Conservation (phyloP, 495 filamentous ascomycete species). For the Podospora didyma region DNA sequence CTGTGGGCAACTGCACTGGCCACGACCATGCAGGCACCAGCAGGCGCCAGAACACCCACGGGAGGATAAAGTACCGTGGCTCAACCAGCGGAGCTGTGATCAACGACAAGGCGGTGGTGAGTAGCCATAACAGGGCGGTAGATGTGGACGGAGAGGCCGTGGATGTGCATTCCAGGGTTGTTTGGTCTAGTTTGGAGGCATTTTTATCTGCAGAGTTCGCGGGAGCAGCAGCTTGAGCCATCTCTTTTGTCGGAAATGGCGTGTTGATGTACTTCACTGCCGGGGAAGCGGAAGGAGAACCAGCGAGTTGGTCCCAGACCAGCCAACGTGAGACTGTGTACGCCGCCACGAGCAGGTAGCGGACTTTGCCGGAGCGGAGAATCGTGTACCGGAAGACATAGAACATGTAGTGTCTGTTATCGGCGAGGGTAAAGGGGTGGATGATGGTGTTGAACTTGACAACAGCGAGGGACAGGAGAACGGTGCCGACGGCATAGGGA, state of each 20-base stretch:
- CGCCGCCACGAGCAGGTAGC: slow-evolving; percentile 60
- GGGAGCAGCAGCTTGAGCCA: not conserved
- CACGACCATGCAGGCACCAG: slow-evolving; percentile 55
- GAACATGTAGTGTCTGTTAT: slow-evolving; percentile 96
- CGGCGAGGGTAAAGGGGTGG: slow-evolving; percentile 92
- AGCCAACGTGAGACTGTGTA: slow-evolving; percentile 57
- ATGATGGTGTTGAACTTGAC: slow-evolving; percentile 86
- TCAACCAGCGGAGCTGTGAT: slow-evolving; percentile 89
- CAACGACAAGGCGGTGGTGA: slow-evolving; percentile 69
- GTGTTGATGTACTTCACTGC: not conserved
- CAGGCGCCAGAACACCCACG: slow-evolving; percentile 91
- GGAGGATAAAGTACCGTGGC: slow-evolving; percentile 89
- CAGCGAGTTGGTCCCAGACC: slow-evolving; percentile 47
- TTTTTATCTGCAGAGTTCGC: not conserved
- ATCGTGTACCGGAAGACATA: slow-evolving; percentile 89
- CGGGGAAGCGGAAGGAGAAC: not conserved
- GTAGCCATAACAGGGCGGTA: slow-evolving; percentile 60
- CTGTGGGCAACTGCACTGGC: not conserved
- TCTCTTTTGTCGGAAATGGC: not conserved
- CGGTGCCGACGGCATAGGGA: slow-evolving; percentile 20
- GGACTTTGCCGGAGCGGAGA: slow-evolving; percentile 53
- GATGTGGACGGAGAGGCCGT: slow-evolving; percentile 26
- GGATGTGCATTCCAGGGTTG: not conserved
- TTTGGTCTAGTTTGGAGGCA: not conserved
- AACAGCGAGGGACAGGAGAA: slow-evolving; percentile 35